Evolutionary conservation across 1,139 yeast species (phyloP).

Genomic region (Zygoascus meyerae): DNA sequence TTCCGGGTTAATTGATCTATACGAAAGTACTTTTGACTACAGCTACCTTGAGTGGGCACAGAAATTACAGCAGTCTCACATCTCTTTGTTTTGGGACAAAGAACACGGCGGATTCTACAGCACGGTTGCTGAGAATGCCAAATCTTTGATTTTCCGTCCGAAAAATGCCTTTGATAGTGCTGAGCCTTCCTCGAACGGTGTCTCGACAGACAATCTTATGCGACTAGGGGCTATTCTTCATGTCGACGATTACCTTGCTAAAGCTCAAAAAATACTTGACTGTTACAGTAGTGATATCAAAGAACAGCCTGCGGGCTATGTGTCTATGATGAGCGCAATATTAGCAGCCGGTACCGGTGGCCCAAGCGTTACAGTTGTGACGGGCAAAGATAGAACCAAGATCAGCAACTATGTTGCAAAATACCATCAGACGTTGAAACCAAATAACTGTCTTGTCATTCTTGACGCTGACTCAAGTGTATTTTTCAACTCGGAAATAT

Average conservation of each 20-base stretch:
- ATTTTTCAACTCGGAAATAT: conserved; percentile 17
- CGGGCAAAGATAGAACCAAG: conserved; percentile 20
- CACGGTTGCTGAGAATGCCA: conserved; percentile 15
- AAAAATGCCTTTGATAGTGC: conserved; percentile 35
- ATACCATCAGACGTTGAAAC: conserved; percentile 5
- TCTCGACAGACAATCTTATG: conserved; percentile 31
- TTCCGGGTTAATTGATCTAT: conserved; percentile 34
- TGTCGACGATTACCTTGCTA: conserved; percentile 21
- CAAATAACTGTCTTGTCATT: conserved; percentile 18
- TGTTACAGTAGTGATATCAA: conserved; percentile 30
- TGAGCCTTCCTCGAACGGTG: conserved; percentile 37
- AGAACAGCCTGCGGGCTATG: conserved; percentile 33
- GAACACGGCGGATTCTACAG: conserved; percentile 33
- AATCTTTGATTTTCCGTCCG: conserved; percentile 31
- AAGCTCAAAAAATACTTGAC: conserved; percentile 25
- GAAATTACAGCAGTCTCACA: conserved; percentile 32
- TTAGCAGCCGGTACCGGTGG: conserved; percentile 15
- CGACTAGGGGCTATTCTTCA: conserved; percentile 28
- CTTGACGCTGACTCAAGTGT: conserved; percentile 19
- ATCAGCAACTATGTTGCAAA: conserved; percentile 13
- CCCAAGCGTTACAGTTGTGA: conserved; percentile 20
- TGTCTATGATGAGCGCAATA: conserved; percentile 27
- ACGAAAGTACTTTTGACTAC: conserved; percentile 30
- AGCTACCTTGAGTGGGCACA: conserved; percentile 31
- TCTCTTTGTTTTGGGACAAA: conserved; percentile 32